Percentiles rank a stretch among this genome's conserved stretches.
phyloP scores from a whole-genome alignment of 139 green algal species.

The Diplosphaera chodatii region DNA sequence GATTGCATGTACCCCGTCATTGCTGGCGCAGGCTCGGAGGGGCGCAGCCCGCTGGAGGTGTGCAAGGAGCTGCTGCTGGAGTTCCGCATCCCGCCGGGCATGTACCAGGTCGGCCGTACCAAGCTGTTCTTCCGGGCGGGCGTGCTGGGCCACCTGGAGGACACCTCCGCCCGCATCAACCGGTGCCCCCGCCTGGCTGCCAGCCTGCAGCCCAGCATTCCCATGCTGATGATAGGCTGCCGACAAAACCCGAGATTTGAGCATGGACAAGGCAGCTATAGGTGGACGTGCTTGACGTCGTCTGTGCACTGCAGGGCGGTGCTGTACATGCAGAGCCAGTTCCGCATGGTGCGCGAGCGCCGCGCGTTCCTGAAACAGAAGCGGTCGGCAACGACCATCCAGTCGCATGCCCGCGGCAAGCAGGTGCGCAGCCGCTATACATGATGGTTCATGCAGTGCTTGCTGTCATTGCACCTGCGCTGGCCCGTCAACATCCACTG shows the following conservation, averaged over 20 bases:
- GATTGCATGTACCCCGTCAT: no score
- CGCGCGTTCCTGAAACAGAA: slow-evolving; percentile 22
- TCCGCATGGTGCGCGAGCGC: slow-evolving; percentile 28
- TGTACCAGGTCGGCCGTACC: slow-evolving; percentile 65
- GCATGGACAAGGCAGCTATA: no score
- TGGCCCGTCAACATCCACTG: no score
- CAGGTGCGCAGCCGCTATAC: not conserved
- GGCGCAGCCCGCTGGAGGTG: slow-evolving; percentile 20
- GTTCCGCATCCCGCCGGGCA: slow-evolving; percentile 46
- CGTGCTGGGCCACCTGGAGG: slow-evolving; percentile 65
- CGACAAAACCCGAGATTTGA: no score
- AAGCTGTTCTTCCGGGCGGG: slow-evolving; percentile 84
- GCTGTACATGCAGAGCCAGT: slow-evolving; percentile 36
- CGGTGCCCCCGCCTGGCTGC: no score
- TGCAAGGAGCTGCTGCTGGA: slow-evolving; percentile 51
- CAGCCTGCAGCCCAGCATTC: no score
- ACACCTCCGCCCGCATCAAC: slow-evolving; percentile 41
- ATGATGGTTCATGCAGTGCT: no score
- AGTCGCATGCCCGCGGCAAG: slow-evolving; percentile 29
- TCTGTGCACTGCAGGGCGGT: slow-evolving; percentile 41
- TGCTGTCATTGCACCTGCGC: no score
- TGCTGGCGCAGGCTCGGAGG: slow-evolving; percentile 16
- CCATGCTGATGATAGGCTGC: no score
- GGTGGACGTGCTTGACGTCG: not conserved
- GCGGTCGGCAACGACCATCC: slow-evolving; percentile 21